phyloP scores from a whole-genome alignment of 2,329 filamentous ascomycete genomes.

The Truncatella angustata region DNA sequence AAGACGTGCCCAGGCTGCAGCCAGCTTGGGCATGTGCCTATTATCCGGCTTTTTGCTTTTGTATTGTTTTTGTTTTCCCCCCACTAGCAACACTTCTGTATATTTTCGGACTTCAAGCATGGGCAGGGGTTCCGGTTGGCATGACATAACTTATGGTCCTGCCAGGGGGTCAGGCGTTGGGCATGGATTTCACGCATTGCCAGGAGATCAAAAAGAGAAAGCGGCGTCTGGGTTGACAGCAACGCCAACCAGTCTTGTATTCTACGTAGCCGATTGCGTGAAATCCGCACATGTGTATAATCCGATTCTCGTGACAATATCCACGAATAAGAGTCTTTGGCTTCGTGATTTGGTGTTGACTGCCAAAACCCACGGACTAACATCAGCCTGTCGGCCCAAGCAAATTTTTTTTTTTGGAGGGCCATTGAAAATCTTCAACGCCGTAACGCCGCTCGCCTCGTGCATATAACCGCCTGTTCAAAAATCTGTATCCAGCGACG shows the following conservation, averaged over 20 bases:
- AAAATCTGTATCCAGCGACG: too few relatives aligned
- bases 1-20: too few relatives aligned
- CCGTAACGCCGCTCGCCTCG: too few relatives aligned
- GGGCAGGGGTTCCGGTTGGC: conserved; percentile 1
- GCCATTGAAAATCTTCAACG: too few relatives aligned
- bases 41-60: not conserved
- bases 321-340: too few relatives aligned
- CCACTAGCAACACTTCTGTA: not conserved
- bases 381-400: too few relatives aligned
- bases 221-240: not conserved
- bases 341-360: too few relatives aligned
- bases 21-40: not conserved
- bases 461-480: too few relatives aligned
- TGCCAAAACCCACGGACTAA: too few relatives aligned
- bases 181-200: not conserved
- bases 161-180: not conserved
- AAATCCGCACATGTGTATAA: not conserved
- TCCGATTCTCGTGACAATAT: too few relatives aligned
- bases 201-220: not conserved
- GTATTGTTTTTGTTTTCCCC: not conserved
- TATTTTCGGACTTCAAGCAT: conserved; percentile 2
- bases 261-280: not conserved
- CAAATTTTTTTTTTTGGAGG: too few relatives aligned
- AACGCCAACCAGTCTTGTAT: not conserved
- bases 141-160: not conserved